Evolutionary conservation across 192 early-diverging fungal species (phyloP), one percentile per base, ranked within the genome.

Genomic region (Podila epicladia): DNA sequence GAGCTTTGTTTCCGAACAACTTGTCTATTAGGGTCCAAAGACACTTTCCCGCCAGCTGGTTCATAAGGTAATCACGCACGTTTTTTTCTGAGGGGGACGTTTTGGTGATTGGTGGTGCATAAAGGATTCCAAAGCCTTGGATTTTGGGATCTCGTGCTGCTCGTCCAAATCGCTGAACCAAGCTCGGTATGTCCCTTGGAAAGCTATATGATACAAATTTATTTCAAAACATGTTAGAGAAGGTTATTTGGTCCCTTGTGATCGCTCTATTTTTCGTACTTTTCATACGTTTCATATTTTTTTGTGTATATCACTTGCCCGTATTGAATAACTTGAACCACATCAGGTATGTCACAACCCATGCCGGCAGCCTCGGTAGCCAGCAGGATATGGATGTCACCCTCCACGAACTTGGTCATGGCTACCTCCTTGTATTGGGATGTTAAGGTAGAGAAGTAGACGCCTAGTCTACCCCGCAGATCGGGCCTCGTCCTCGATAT

Each of bases 321-420:
- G 17, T 48, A 69, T 15, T 69, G 67, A 60, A 69, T 60, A 60
- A 69, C 67, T 45, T 69, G 67, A 9, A 41, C 19, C 33, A 69
- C 58, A 45, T 69, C 48, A 20, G 38, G 48, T 31, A 51, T 51
- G 17, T 29, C 28, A 31, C 17, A 48, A 33, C 17, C 41, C 48
- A 29, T 41, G 41, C 29, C 17, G 50, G 45, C 24, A 49, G 13
- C 9, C 19, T 68, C 66, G 22, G 66, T 68, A 58, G 66, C 66
- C 53, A 68, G 66, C 55, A 68, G 22, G 32, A 68, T 8, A 17
- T 22, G 57, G 4, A 59, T 31, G 0, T 38, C 66, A 19, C 55
- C 35, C 5, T 29, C 8, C n/a, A 29, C 11, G 57, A 68, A 68
- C 33, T 13, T 28, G 24, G 1, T 7, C 55, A 68, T 59, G 35